Base-by-base conservation (phyloP, 2,329 filamentous ascomycete species). In the Phialophora verrucosa region DNA sequence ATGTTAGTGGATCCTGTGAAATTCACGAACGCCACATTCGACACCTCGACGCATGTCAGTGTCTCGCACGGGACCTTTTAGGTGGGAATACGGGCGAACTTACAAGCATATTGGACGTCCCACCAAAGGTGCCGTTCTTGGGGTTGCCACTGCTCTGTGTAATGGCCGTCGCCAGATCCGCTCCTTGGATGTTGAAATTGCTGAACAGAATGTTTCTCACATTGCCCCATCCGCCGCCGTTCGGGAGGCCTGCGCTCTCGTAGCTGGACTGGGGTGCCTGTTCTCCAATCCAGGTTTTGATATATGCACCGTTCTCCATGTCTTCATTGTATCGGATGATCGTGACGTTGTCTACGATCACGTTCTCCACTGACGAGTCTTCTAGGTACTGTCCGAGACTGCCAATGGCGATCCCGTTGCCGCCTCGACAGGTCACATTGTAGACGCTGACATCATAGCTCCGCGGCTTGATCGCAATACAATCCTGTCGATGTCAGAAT, bases 401-500 rank as follows among this genome's bases (percentile, higher is more conserved):
- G 1, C 85, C 85, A 47, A 81, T 80, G 4, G 85, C 84, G 31
- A 80, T 80, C 59, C 80, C 80, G 66, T 87, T 87, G 2, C 84
- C 84, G 12, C 82, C 82, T 50, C 80, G 78, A 63, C 86, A 91
- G 66, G 79, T 80, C 6, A 81, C 70, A 73, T 85, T 89, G 63
- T 84, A 81, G 63, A 83, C 76, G 42, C 79, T 76, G 67, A 84
- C 82, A 71, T 89, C 87, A 76, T 86, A 83, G 64, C 86, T 87
- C 76, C 90, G 82, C 50, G 84, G 81, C 77, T 90, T 91, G 67
- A 83, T 81, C 49, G 84, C 83, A 29, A 87, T 83, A 76, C 90
- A 92, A 63, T 85, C 78, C 57, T 59, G 38, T 25, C 17, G 27
- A 14, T 27, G 57, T 59, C 38, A 59, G 57, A 20, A 6, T 44